phyloP scores from a whole-genome alignment of 768 basidiomycete species.

The Russula sp. region DNA sequence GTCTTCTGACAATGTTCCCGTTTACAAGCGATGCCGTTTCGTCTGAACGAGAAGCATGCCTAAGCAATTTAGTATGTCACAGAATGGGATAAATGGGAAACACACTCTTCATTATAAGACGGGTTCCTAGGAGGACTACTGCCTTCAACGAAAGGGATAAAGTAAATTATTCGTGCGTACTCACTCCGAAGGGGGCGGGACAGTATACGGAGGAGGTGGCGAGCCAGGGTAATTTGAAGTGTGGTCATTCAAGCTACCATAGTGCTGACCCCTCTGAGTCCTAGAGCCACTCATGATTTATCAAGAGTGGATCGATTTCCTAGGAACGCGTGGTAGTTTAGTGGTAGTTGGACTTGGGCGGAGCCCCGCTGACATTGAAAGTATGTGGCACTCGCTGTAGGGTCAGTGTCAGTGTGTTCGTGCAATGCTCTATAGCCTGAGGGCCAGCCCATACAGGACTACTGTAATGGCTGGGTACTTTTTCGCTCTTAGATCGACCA shows the following conservation, averaged over 20 bases:
- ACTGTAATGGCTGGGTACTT: background rate
- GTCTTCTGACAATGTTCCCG: background rate
- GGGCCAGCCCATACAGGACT: background rate
- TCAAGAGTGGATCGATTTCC: background rate
- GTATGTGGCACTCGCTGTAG: background rate
- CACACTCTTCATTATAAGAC: background rate
- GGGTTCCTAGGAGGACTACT: background rate
- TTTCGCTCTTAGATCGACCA: background rate
- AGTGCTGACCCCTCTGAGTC: background rate
- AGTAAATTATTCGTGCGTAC: background rate
- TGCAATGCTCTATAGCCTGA: too few species aligned
- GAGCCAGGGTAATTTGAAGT: background rate
- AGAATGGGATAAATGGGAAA: background rate
- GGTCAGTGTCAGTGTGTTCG: too few species aligned
- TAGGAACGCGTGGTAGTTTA: background rate
- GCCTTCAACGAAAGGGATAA: background rate
- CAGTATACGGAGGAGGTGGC: background rate
- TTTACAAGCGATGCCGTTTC: constrained; percentile 4
- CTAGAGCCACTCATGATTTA: background rate
- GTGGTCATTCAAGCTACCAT: background rate
- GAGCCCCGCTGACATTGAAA: background rate
- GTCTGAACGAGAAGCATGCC: background rate
- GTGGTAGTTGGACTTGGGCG: background rate
- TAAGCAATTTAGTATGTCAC: background rate
- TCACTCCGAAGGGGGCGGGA: background rate